These are phyloP conservation scores for Lentinula guzmanii DNA, from an alignment of 768 basidiomycete genomes.

Conservation along the genomic window DNA sequence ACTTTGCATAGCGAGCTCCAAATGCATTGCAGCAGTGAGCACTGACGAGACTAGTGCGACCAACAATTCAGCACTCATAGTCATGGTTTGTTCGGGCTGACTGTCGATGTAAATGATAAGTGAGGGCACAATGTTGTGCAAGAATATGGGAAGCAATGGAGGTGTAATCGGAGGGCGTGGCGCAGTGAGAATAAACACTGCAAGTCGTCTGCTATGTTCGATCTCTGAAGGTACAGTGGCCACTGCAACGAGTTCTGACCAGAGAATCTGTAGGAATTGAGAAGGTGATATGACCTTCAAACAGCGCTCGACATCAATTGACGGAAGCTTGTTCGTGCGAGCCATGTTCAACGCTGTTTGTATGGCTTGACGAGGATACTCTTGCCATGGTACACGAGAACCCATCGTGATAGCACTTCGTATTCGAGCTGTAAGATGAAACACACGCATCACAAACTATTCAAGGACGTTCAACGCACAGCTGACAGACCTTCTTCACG, in stretches of 20 bases:
- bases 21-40: conserved; percentile 60
- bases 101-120: conserved; percentile 53
- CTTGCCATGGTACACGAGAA: conserved; percentile 34
- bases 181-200: conserved; percentile 61
- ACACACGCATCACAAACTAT: not conserved
- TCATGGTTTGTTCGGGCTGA: conserved; percentile 44
- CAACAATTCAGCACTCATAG: conserved; percentile 53
- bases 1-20: conserved; percentile 63
- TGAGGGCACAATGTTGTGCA: conserved; percentile 60
- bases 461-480: not conserved
- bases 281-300: conserved; percentile 52
- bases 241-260: conserved; percentile 54
- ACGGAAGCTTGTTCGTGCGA: conserved; percentile 55
- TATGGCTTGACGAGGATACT: conserved; percentile 52
- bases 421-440: not conserved
- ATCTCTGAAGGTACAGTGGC: conserved; percentile 48
- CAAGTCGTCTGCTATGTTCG: conserved; percentile 58
- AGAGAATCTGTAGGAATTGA: conserved; percentile 61
- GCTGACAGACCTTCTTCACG: conserved; percentile 28
- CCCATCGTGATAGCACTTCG: conserved; percentile 9
- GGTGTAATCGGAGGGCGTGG: conserved; percentile 48
- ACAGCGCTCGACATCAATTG: conserved; percentile 61
- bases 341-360: conserved; percentile 52
- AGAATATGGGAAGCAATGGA: conserved; percentile 69
- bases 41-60: conserved; percentile 60